phyloP scores from a whole-genome alignment of 2,329 filamentous ascomycete species.

The Parastagonospora nodorum region DNA sequence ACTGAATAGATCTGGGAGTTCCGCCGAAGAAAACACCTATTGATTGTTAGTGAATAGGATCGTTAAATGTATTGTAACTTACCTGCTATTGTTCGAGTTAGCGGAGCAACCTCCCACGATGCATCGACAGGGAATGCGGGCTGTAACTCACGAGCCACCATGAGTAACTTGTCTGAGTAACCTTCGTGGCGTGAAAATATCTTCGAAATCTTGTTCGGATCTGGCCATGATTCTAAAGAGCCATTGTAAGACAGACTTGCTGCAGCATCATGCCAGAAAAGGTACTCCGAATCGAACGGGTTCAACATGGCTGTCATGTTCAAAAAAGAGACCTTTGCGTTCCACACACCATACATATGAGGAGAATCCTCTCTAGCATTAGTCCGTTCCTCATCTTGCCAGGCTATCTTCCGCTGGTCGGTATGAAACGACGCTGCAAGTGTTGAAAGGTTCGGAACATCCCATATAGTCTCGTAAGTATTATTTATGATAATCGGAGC shows the following conservation, averaged over 20 bases:
- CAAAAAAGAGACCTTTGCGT: background rate
- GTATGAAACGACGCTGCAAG: background rate
- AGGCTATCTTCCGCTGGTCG: background rate
- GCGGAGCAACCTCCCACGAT: too few species aligned
- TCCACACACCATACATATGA: conserved; percentile 1
- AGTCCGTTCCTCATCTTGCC: background rate
- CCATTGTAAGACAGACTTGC: background rate
- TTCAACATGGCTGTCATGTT: background rate
- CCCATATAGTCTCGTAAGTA: background rate
- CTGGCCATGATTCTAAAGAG: background rate
- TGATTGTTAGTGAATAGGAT: too few species aligned
- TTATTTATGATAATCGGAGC: background rate
- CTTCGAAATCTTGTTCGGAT: background rate
- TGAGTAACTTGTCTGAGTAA: too few species aligned
- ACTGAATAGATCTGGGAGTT: too few species aligned
- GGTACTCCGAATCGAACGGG: background rate
- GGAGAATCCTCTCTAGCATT: background rate
- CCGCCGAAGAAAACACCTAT: too few species aligned
- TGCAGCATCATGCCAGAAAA: conserved; percentile 2
- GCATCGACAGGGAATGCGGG: too few species aligned
- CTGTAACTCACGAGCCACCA: too few species aligned
- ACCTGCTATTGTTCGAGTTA: too few species aligned
- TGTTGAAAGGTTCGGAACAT: background rate
- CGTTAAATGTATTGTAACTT: too few species aligned
- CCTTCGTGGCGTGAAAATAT: too few species aligned